These are phyloP conservation scores for Ogataea minuta DNA, from an alignment of 805 yeast species.

Conservation along the genomic window DNA sequence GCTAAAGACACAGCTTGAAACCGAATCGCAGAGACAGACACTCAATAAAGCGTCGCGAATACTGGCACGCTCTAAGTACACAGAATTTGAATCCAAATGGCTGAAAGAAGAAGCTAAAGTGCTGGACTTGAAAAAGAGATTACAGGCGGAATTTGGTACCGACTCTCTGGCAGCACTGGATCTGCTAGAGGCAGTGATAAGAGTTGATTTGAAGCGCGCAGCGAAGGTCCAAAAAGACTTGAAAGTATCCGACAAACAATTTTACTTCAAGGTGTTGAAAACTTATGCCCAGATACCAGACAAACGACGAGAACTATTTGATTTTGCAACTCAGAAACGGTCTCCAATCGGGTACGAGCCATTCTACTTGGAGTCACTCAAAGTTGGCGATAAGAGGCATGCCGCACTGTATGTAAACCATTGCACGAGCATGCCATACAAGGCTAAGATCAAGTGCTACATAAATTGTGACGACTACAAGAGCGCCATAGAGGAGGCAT, in stretches of 20 bases:
- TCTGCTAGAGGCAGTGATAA: slow-evolving; percentile 46
- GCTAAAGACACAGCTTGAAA: slow-evolving; percentile 21
- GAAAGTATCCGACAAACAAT: slow-evolving; percentile 55
- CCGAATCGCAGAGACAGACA: slow-evolving; percentile 24
- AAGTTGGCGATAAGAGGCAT: slow-evolving; percentile 53
- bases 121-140: slow-evolving; percentile 42
- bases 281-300: slow-evolving; percentile 45
- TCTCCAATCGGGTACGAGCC: slow-evolving; percentile 74
- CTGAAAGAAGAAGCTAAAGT: slow-evolving; percentile 46
- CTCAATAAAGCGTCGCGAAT: slow-evolving; percentile 30
- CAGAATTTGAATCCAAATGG: slow-evolving; percentile 37
- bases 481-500: slow-evolving; percentile 51
- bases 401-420: slow-evolving; percentile 59
- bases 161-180: slow-evolving; percentile 38
- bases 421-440: slow-evolving; percentile 44
- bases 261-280: slow-evolving; percentile 52
- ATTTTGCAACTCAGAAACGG: slow-evolving; percentile 48
- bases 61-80: slow-evolving; percentile 33
- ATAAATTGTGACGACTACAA: slow-evolving; percentile 50
- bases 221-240: slow-evolving; percentile 49
- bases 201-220: slow-evolving; percentile 50
- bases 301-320: slow-evolving; percentile 52
- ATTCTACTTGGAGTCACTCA: slow-evolving; percentile 53
- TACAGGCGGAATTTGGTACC: slow-evolving; percentile 18
- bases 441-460: slow-evolving; percentile 49